Evolutionary conservation across 331 rosid genomes (phyloP), one percentile per base, ranked within the genome.

Genomic region (Cydonia oblonga): DNA sequence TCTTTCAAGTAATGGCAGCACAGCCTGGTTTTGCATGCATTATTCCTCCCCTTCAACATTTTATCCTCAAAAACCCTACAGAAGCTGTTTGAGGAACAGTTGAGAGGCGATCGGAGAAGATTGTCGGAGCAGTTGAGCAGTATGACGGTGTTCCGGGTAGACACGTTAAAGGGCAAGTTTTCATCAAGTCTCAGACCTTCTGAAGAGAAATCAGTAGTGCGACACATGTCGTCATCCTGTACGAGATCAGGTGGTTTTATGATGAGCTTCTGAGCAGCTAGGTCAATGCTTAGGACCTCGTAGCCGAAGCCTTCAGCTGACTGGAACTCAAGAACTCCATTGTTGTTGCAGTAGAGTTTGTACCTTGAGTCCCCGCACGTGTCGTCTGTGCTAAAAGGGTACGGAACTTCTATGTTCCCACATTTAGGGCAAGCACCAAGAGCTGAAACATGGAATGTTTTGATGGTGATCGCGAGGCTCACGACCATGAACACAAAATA

Each of bases 1-100:
- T 93, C 96, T 70, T 90, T 93, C 76, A 87, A 86, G 84, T 40
- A 90, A 75, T 84, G 87, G 60, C 97, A 89, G 70, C 98, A 90
- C 64, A 93, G 97, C 3, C 90, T 87, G 19, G 57, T 51, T 59
- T 61, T 70, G 53, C 97, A 93, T 33, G 78, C 92, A 26, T 40
- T 63, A 3, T 64, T 10, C 22, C 51, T 75, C 23, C 86, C 90
- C 68, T 87, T 86, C 66, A 69, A 80, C 44, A 76, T 77, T 14
- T 81, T 59, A 24, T 78, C 75, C 82, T 93, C 96, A 70, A 86
- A 87, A 79, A 68, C 68, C 81, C 93, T 85, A 24, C 98, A 93
- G 0, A 87, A 46, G 78, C 98, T 93, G 75, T 44, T 82, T 7
- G 71, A 74, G n/a, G 96, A 80, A 73, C 98, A 93, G 49, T 89